Evolutionary conservation across 2,329 filamentous ascomycete genomes (phyloP), one percentile per base, ranked within the genome.

Genomic region (Aspergillus cejpii): DNA sequence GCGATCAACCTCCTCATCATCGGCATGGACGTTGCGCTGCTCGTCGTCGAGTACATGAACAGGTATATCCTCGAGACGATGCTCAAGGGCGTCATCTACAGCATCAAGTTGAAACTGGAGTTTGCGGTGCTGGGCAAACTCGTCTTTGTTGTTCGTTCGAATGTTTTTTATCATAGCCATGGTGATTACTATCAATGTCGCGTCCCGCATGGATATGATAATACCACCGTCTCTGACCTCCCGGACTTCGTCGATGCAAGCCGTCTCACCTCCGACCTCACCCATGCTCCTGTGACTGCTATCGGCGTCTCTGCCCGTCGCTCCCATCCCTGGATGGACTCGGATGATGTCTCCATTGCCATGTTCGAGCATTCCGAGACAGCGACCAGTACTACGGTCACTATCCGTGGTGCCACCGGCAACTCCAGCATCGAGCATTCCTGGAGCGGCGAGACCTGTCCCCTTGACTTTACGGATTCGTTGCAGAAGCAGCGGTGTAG

Each of bases 21-120:
- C 47, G 45, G 63, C 19, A 66, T 74, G 64, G 71, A 74, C 39
- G 37, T 73, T 11, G 69, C 61, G 8, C 57, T 74, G 3, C 61
- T 74, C 14, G 62, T 66, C 29, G 59, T 68, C 39, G 69, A 72
- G 44, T 73, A 70, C 52, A 61, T 65, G 42, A 65, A 69, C 41
- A 59, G 65, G 17, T 74, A 73, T 46, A 67, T 70, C 46, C 65
- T 73, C 54, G 71, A 74, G 49, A 72, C 69, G 15, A 71, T 69
- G 50, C 58, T 73, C 41, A 74, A 74, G 54, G 68, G 68, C 21
- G 64, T 67, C 37, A 60, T 74, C 40, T 74, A 74, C 58, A 73
- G 70, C 54, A 64, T 74, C 60, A 74, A 74, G 52, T 54, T 74
- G 38, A 74, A 74, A 47, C 66, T 74, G n/a, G 71, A 74, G 52